A percentile compares a stretch with the other conserved stretches of the same genome.
phyloP scores from a whole-genome alignment of 192 early-diverging fungal species.

The Coemansia sp. region DNA sequence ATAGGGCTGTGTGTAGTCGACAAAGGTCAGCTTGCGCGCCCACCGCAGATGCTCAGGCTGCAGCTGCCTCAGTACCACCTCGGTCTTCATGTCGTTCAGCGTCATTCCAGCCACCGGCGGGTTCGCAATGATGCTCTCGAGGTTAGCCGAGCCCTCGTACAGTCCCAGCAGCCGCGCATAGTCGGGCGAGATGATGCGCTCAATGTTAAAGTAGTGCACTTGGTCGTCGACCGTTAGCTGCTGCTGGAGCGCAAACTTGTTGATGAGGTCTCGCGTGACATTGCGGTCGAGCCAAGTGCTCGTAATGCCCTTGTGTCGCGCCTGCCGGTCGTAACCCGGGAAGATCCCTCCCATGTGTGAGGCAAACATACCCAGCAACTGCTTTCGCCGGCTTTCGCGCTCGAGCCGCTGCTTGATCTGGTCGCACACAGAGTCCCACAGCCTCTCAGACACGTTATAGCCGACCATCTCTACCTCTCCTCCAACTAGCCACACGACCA shows the following conservation, averaged over 20 bases:
- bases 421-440: conserved; percentile 48
- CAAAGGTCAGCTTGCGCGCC: conserved; percentile 56
- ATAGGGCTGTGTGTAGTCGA: conserved; percentile 55
- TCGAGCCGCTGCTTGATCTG: conserved; percentile 54
- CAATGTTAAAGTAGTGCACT: conserved; percentile 55
- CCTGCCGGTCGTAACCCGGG: conserved; percentile 50
- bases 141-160: conserved; percentile 32
- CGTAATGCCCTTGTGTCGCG: conserved; percentile 40
- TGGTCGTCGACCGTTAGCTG: conserved; percentile 48
- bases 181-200: conserved; percentile 39
- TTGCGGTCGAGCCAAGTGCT: conserved; percentile 55
- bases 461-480: conserved; percentile 58
- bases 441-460: conserved; percentile 48
- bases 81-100: conserved; percentile 51
- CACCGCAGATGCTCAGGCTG: conserved; percentile 55
- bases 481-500: conserved; percentile 53
- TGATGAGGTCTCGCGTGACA: conserved; percentile 52
- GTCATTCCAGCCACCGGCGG: conserved; percentile 53
- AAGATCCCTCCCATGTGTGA: conserved; percentile 55
- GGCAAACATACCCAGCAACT: conserved; percentile 52
- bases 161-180: conserved; percentile 34
- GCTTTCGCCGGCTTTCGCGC: conserved; percentile 55
- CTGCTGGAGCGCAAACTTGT: conserved; percentile 52
- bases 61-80: conserved; percentile 45
- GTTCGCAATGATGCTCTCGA: conserved; percentile 23